Conservation (phyloP, 371 early-diverging fungal species). For the Mortierella sp. region DNA sequence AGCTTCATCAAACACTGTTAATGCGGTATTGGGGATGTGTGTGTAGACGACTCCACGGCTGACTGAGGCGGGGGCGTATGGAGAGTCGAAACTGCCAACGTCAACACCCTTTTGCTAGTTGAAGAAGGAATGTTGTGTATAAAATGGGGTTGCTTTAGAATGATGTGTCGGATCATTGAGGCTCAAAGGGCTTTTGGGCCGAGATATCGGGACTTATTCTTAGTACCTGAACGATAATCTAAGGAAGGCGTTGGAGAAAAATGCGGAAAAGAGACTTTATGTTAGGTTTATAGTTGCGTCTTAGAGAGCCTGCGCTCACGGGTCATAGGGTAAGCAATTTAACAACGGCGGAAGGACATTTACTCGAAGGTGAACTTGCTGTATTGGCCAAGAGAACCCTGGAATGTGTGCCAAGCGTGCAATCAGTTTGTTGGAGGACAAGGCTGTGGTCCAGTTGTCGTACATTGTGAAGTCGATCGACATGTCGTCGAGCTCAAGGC, state of each 20-base stretch:
- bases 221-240: slow-evolving; percentile 16
- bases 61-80: slow-evolving; percentile 31
- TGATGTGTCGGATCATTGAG: no score
- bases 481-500: slow-evolving; percentile 36
- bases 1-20: slow-evolving; percentile 20
- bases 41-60: slow-evolving; percentile 17
- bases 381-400: slow-evolving; percentile 44
- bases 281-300: background rate
- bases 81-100: slow-evolving; percentile 29
- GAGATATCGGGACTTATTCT: background rate
- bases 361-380: slow-evolving; percentile 29
- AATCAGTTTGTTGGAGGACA: slow-evolving; percentile 32
- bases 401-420: slow-evolving; percentile 36
- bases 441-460: slow-evolving; percentile 19
- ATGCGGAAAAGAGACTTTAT: background rate
- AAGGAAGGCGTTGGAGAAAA: background rate
- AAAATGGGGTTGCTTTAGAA: background rate
- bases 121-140: background rate
- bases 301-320: background rate
- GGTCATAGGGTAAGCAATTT: background rate
- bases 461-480: slow-evolving; percentile 42
- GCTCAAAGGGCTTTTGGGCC: no score
- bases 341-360: background rate
- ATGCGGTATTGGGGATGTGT: slow-evolving; percentile 7
- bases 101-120: slow-evolving; percentile 30